Evolutionary conservation across 1,284 basidiomycete genomes (phyloP).

Genomic region (Cutaneotrichosporon sp.): DNA sequence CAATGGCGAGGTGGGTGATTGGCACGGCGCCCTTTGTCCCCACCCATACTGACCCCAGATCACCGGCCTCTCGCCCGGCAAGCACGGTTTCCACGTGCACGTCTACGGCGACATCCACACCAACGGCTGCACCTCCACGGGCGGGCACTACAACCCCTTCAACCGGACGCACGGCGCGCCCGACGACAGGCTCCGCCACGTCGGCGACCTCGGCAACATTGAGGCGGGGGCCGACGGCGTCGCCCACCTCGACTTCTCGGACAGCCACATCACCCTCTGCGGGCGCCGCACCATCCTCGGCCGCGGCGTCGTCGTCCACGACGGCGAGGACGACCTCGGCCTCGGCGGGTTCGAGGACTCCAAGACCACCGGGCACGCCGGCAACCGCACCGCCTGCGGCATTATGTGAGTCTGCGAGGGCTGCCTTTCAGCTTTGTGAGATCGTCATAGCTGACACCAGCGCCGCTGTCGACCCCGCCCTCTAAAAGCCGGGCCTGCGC

Average conservation of each 20-base stretch:
- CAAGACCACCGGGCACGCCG: slow-evolving; percentile 24
- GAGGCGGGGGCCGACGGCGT: slow-evolving; percentile 10
- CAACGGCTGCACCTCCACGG: slow-evolving; percentile 13
- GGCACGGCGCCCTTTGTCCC: not conserved
- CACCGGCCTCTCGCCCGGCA: slow-evolving; percentile 10
- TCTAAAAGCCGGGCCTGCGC: not conserved
- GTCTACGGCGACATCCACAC: slow-evolving; percentile 16
- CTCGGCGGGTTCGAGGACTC: slow-evolving; percentile 17
- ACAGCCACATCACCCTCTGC: slow-evolving; percentile 13
- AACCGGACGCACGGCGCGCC: slow-evolving; percentile 21
- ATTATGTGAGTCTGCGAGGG: slow-evolving; percentile 21
- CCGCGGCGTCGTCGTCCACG: slow-evolving; percentile 22
- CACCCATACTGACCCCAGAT: slow-evolving; percentile 16
- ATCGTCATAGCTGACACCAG: not conserved
- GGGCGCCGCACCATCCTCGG: slow-evolving; percentile 15
- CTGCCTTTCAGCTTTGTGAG: too few relatives aligned
- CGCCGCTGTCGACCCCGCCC: not conserved
- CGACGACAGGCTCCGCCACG: slow-evolving; percentile 16
- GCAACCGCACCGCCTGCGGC: slow-evolving; percentile 21
- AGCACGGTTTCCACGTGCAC: slow-evolving; percentile 27
- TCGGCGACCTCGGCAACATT: slow-evolving; percentile 28
- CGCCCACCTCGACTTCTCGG: slow-evolving; percentile 13
- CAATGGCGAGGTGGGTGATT: slow-evolving; percentile 18
- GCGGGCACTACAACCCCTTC: slow-evolving; percentile 23
- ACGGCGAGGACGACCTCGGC: slow-evolving; percentile 22